Evolutionary conservation across 768 basidiomycete genomes (phyloP), one percentile per base, ranked within the genome.

Genomic region (Auriscalpium microsporum): DNA sequence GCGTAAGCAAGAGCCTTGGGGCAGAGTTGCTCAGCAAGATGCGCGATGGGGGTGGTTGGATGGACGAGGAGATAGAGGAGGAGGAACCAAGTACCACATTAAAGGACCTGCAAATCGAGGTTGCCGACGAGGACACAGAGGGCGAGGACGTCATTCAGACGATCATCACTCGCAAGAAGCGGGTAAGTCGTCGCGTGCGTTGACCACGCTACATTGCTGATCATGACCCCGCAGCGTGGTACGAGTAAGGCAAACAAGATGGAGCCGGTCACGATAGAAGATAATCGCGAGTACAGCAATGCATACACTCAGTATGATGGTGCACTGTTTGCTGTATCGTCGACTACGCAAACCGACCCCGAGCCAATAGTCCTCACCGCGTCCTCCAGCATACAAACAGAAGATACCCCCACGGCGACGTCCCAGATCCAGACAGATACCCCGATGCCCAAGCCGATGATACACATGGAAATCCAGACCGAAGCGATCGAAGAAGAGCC

Each of bases 151-250:
- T 87, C 42, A 81, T 88, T 56, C 86, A 94, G 69, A 93, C 91
- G 3, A 93, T 94, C 60, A 92, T 94, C 62, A 93, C 90, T 1
- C 75, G 89, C 56, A 87, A 82, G 64, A 89, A 86, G 70, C 76
- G 86, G 74, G 86, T 86, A 64, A 23, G 72, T 63, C 17, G 5
- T 28, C 28, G 28, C 28, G 28, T 28, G 4, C 7, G 28, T 28
- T 28, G 4, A 4, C 7, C 28, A 7, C 28, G 28, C 28, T 28
- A 7, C 28, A 28, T 47, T 21, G 40, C 46, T 55, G 49, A 58
- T 16, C 9, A 14, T 50, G 3, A 11, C 11, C 10, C 28, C 13
- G 56, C 38, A 57, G 57, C 57, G 54, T 35, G 82, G 89, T 37
- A 75, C 80, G 4, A 78, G 78, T 69, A 81, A 85, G 19, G 75